Evolutionary conservation across 768 basidiomycete species (phyloP).

Genomic region (Kwoniella mangroviensis): DNA sequence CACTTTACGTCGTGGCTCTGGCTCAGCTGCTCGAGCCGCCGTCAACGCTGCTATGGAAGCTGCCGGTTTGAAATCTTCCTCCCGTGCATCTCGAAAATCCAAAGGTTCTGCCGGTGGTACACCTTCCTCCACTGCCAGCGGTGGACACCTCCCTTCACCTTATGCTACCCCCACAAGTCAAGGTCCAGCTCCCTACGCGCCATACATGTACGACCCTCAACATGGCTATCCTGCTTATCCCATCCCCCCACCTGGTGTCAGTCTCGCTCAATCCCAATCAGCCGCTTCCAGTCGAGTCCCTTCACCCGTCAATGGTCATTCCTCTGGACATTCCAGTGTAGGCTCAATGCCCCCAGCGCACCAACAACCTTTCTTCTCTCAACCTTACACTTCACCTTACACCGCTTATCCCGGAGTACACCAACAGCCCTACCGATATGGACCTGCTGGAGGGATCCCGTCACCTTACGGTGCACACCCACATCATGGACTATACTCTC

Average conservation of each 20-base stretch:
- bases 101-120: conserved; percentile 45
- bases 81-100: conserved; percentile 46
- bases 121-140: conserved; percentile 41
- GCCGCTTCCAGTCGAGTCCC: conserved; percentile 46
- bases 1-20: conserved; percentile 47
- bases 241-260: conserved; percentile 33
- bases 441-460: conserved; percentile 30
- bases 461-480: conserved; percentile 40
- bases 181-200: conserved; percentile 37
- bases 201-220: conserved; percentile 46
- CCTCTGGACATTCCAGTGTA: conserved; percentile 34
- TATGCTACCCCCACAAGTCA: conserved; percentile 48
- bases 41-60: conserved; percentile 53
- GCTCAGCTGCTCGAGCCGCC: conserved; percentile 48
- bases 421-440: conserved; percentile 46
- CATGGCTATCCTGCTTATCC: conserved; percentile 40
- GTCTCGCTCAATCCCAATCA: conserved; percentile 34
- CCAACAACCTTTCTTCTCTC: conserved; percentile 42
- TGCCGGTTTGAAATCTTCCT: conserved; percentile 48
- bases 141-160: conserved; percentile 43
- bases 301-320: conserved; percentile 48
- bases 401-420: conserved; percentile 35
- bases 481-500: conserved; percentile 43
- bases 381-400: conserved; percentile 41
- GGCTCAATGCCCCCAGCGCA: conserved; percentile 35